Evolutionary conservation across 2,329 filamentous ascomycete genomes (phyloP).

Genomic region (Calonectria henricotiae): DNA sequence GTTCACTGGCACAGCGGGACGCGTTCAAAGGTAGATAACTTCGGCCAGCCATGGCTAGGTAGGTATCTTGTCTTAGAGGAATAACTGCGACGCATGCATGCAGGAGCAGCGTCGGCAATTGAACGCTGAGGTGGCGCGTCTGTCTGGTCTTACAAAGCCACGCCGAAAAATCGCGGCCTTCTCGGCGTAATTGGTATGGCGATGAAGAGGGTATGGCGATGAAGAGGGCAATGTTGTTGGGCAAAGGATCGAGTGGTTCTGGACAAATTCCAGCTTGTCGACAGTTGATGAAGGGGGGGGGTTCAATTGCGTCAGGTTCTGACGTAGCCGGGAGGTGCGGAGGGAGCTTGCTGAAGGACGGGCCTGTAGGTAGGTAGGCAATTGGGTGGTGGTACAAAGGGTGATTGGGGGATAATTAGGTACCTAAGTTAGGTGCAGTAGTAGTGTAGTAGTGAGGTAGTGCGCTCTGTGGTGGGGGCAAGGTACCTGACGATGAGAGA

Average conservation of each 20-base stretch:
- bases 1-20: conserved; percentile 28
- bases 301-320: conserved; percentile 34
- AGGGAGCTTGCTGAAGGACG: not conserved
- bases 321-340: conserved; percentile 25
- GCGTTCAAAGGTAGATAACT: conserved; percentile 8
- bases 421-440: conserved; percentile 5
- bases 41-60: not conserved
- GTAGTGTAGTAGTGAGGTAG: not conserved
- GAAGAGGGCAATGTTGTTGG: conserved; percentile 28
- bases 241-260: conserved; percentile 27
- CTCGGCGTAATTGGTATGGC: conserved; percentile 22
- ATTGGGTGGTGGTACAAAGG: not conserved
- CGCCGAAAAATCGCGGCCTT: conserved; percentile 24
- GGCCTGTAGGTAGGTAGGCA: conserved; percentile 2
- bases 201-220: conserved; percentile 27
- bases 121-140: conserved; percentile 7
- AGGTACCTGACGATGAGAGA: conserved; percentile 6
- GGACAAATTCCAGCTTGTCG: conserved; percentile 32
- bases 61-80: conserved; percentile 11
- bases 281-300: conserved; percentile 19
- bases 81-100: conserved; percentile 14
- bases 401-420: conserved; percentile 18
- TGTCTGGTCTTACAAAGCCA: conserved; percentile 29
- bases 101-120: conserved; percentile 19
- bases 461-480: not conserved